These are phyloP conservation scores for Pleurotus sapidus DNA, from an alignment of 768 basidiomycete genomes.

Conservation along the genomic window DNA sequence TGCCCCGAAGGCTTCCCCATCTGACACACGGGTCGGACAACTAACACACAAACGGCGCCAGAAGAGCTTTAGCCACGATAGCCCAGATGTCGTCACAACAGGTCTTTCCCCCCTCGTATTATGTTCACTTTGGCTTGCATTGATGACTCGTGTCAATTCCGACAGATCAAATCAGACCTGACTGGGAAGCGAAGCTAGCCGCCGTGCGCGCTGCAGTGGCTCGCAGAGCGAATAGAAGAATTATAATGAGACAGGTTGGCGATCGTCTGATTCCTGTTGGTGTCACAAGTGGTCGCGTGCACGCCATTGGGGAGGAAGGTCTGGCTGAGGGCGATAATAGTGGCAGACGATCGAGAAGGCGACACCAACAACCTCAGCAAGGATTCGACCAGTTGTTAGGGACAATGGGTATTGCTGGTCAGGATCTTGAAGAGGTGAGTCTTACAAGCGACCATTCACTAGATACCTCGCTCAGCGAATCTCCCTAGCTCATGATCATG, in stretches of 20 bases:
- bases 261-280: slow-evolving; percentile 97
- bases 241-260: slow-evolving; percentile 98
- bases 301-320: slow-evolving; percentile 64
- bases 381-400: slow-evolving; percentile 57
- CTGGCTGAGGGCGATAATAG: slow-evolving; percentile 37
- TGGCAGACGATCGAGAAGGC: slow-evolving; percentile 56
- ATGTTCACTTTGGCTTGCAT: not conserved
- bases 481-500: slow-evolving; percentile 88
- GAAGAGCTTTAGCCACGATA: slow-evolving; percentile 86
- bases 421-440: slow-evolving; percentile 88
- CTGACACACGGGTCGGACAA: slow-evolving; percentile 21
- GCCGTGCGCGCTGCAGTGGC: slow-evolving; percentile 93
- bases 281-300: slow-evolving; percentile 85
- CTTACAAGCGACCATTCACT: slow-evolving; percentile 2
- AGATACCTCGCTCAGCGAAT: not conserved
- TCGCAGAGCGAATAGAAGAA: slow-evolving; percentile 92
- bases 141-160: slow-evolving; percentile 5
- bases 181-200: slow-evolving; percentile 96
- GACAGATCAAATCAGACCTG: slow-evolving; percentile 92
- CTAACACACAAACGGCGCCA: slow-evolving; percentile 70
- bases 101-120: slow-evolving; percentile 38
- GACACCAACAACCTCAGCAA: slow-evolving; percentile 44
- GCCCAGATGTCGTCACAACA: slow-evolving; percentile 87
- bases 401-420: slow-evolving; percentile 68
- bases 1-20: slow-evolving; percentile 39